A percentile compares a stretch with the other conserved stretches of the same genome.
These are phyloP conservation scores for Fomitopsis pulvina DNA, from an alignment of 768 basidiomycete genomes.

Conservation along the genomic window DNA sequence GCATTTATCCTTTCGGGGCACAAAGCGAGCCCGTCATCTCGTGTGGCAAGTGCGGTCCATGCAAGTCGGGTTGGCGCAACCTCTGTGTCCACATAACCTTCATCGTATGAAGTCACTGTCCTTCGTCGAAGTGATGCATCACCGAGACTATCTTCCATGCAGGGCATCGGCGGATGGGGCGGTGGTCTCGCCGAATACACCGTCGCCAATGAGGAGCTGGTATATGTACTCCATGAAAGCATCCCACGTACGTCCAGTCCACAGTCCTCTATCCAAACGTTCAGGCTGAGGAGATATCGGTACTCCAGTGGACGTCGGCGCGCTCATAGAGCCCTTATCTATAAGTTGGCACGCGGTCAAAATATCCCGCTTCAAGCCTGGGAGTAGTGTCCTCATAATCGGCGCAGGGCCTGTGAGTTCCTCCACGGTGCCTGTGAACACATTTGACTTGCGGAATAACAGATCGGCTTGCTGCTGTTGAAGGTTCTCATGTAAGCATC, in stretches of 20 bases:
- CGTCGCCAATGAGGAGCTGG: constrained; percentile 24
- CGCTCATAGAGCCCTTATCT: constrained; percentile 40
- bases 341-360: constrained; percentile 42
- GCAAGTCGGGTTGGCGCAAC: constrained; percentile 28
- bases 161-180: constrained; percentile 33
- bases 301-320: constrained; percentile 37
- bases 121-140: no score
- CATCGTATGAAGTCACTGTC: constrained; percentile 33
- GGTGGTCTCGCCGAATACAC: constrained; percentile 42
- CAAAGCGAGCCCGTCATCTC: constrained; percentile 37
- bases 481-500: constrained; percentile 11
- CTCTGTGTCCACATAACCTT: constrained; percentile 28
- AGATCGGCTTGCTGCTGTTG: constrained; percentile 18
- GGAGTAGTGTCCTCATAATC: constrained; percentile 33
- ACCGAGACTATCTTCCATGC: background rate
- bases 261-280: no score
- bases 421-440: background rate
- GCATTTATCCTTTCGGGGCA: background rate
- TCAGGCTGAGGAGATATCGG: no score
- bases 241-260: constrained; percentile 27
- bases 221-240: constrained; percentile 32
- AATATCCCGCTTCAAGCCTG: constrained; percentile 30
- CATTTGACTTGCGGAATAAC: background rate
- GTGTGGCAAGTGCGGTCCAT: constrained; percentile 33
- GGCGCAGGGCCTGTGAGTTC: constrained; percentile 40